Percentiles rank a stretch among this genome's conserved stretches.
phyloP scores from a whole-genome alignment of 1,139 yeast genomes.

The Taphrina betulina region DNA sequence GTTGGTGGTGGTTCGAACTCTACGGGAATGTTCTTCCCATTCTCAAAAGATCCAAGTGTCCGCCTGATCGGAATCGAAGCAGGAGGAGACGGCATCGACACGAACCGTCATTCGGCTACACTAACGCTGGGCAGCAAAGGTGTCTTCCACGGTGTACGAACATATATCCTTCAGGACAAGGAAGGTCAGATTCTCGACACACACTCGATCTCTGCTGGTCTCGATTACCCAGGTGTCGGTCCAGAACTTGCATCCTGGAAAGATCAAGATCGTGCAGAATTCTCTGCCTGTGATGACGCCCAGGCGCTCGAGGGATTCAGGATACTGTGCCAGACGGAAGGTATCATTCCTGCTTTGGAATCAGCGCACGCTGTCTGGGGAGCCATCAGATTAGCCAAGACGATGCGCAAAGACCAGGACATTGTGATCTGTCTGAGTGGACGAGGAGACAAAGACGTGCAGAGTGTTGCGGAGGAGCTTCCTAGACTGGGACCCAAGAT shows the following conservation, averaged over 20 bases:
- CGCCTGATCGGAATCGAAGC: conserved; percentile 93
- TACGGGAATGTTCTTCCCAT: conserved; percentile 92
- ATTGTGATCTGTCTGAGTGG: conserved; percentile 89
- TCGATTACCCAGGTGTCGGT: conserved; percentile 99
- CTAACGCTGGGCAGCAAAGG: conserved; percentile 91
- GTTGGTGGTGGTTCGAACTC: conserved; percentile 99
- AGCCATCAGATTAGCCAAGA: conserved; percentile 84
- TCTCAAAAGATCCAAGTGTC: conserved; percentile 75
- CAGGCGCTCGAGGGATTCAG: conserved; percentile 90
- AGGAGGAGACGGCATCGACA: conserved; percentile 94
- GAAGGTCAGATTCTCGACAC: conserved; percentile 98
- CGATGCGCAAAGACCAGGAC: conserved; percentile 73
- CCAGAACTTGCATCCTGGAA: conserved; percentile 98
- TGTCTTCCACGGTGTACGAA: conserved; percentile 96
- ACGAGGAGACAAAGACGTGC: conserved; percentile 99
- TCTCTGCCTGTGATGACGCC: conserved; percentile 89
- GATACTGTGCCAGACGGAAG: conserved; percentile 85
- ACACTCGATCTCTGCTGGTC: conserved; percentile 89
- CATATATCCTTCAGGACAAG: conserved; percentile 80
- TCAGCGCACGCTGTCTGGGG: conserved; percentile 95
- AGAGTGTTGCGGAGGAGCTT: conserved; percentile 90
- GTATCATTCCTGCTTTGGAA: conserved; percentile 97
- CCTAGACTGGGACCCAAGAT: conserved; percentile 86
- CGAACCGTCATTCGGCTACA: conserved; percentile 87
- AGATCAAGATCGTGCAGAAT: conserved; percentile 84